Base-by-base conservation (phyloP, 306 rosid genomes). In the Neltuma alba region DNA sequence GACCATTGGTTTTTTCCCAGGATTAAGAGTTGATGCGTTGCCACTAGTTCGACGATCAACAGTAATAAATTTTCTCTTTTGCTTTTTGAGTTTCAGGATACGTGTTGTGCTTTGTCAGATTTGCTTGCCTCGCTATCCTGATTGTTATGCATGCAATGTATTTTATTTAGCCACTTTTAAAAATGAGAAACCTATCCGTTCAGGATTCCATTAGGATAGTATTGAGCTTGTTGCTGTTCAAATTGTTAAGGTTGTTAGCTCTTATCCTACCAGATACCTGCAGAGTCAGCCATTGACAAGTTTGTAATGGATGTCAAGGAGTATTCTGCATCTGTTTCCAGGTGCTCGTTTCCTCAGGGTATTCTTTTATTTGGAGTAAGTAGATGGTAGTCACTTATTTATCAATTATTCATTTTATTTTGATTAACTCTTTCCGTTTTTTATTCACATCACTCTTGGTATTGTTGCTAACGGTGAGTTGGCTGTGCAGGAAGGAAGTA, bases 1-100 rank as follows among this genome's bases (percentile, higher is more conserved):
- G 87, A 87, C 90, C 1, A 58, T 92, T 72, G 98, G 94, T 1
- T 90, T 48, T 83, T 75, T 94, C 31, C 98, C 97, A 2, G 97
- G 97, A 77, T 72, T 92, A 5, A 86, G 84, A 84, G 94, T 87
- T 45, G 92, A 92, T 76, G 91, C 83, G 34, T 77, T 92, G 76
- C 92, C 98, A 0, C 70, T 93, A 63, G 34, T 77, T 28, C 81
- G 81, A 2, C 75, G 81, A 0, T 5, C 41, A 2, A 76, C 69
- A 91, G 98, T 88, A 79, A 76, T 47, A 14, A 37, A 61, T 21
- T 44, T 38, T 71, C 23, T 47, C 41, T 70, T 47, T 36, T 18
- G 72, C 64, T 34, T 7, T 66, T 72, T 41, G 67, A 60, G 8
- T 16, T 37, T 48, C 41, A 44, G 28, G 75, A 42, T 60, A 73